phyloP scores from a whole-genome alignment of 148 eudicot species.

The Camellia sinensis region DNA sequence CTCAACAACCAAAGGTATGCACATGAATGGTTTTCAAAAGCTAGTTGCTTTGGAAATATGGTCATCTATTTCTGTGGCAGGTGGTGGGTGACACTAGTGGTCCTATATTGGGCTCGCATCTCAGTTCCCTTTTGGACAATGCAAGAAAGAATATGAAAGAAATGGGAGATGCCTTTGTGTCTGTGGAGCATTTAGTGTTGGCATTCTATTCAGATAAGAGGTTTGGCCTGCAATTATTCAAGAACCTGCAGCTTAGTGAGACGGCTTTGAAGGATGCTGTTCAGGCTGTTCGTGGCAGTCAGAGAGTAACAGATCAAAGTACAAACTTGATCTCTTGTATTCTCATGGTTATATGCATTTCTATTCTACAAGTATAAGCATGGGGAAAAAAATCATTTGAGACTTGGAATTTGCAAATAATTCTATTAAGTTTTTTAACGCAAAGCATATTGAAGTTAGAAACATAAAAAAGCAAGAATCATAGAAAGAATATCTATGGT shows the following conservation, averaged over 20 bases:
- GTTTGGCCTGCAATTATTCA: slow-evolving; percentile 77
- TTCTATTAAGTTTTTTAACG: neutral
- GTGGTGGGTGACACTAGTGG: slow-evolving; percentile 86
- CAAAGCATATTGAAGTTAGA: too few species aligned
- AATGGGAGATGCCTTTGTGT: slow-evolving; percentile 87
- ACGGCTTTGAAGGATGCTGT: slow-evolving; percentile 83
- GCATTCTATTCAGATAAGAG: slow-evolving; percentile 78
- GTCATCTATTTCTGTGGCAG: slow-evolving; percentile 38
- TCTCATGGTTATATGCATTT: neutral
- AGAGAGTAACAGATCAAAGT: slow-evolving; percentile 98
- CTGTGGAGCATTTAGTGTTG: slow-evolving; percentile 88
- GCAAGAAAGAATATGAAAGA: slow-evolving; percentile 80
- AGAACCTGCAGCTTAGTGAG: slow-evolving; percentile 64
- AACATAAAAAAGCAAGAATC: too few species aligned
- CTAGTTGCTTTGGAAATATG: neutral
- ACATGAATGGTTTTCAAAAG: neutral
- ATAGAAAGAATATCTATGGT: too few species aligned
- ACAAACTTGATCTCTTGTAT: slow-evolving; percentile 15
- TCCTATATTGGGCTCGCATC: slow-evolving; percentile 63
- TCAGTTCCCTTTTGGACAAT: slow-evolving; percentile 66
- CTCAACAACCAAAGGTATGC: slow-evolving; percentile 86
- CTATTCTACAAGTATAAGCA: neutral
- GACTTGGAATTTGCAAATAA: neutral
- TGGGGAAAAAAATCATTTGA: neutral
- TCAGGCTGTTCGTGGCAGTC: slow-evolving; percentile 86